Conservation (phyloP, 345 rosid genomes). For the Brassica cretica region DNA sequence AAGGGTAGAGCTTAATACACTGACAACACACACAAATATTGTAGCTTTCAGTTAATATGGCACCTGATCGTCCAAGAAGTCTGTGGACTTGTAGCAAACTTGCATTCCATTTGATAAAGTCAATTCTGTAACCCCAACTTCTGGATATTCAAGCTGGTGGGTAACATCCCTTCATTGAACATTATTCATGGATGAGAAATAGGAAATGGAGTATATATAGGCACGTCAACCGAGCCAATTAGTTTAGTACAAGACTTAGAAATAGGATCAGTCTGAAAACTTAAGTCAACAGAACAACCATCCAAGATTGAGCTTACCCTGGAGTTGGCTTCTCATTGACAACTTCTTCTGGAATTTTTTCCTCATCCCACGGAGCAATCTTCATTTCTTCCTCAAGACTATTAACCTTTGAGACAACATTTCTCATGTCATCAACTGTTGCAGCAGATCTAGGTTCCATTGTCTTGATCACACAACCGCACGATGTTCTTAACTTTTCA, state of each 20-base stretch:
- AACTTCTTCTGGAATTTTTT: slow-evolving; percentile 82
- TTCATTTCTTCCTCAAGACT: slow-evolving; percentile 57
- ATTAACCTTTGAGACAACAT: slow-evolving; percentile 53
- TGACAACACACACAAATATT: background rate
- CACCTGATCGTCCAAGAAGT: slow-evolving; percentile 90
- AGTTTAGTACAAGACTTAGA: background rate
- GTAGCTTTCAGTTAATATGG: slow-evolving; percentile 19
- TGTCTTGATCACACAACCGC: slow-evolving; percentile 79
- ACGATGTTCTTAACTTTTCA: slow-evolving; percentile 66
- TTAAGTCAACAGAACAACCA: background rate
- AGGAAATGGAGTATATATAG: background rate
- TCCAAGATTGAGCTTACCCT: slow-evolving; percentile 50
- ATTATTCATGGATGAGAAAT: slow-evolving; percentile 36
- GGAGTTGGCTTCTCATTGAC: slow-evolving; percentile 65
- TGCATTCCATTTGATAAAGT: slow-evolving; percentile 50
- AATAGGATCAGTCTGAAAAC: background rate
- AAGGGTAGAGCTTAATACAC: slow-evolving; percentile 5
- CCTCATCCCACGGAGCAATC: slow-evolving; percentile 86
- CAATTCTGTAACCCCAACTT: slow-evolving; percentile 80
- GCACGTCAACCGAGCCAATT: background rate
- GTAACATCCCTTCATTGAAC: slow-evolving; percentile 52
- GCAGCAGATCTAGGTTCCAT: slow-evolving; percentile 78
- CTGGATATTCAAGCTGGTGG: slow-evolving; percentile 58
- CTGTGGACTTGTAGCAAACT: background rate
- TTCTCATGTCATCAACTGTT: slow-evolving; percentile 60